phyloP scores from a whole-genome alignment of 345 rosid genomes.

The Noccaea caerulescens region DNA sequence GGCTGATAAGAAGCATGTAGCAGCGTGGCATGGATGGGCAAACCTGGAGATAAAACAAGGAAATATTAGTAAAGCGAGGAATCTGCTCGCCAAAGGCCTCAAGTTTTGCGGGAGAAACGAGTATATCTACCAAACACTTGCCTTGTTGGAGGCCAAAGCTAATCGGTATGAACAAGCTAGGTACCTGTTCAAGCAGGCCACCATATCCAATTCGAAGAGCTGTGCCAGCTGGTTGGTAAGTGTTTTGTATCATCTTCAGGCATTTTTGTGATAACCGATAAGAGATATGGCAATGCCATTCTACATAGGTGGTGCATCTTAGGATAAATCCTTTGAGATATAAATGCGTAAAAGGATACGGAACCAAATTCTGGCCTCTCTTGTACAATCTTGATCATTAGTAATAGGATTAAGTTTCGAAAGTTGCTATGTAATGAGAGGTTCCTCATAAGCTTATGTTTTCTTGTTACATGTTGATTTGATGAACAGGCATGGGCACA shows the following conservation, averaged over 20 bases:
- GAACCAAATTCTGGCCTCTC: slow-evolving; percentile 1
- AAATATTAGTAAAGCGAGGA: slow-evolving; percentile 89
- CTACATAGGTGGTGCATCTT: not conserved
- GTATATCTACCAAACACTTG: slow-evolving; percentile 89
- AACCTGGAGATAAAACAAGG: slow-evolving; percentile 91
- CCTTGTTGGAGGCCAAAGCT: slow-evolving; percentile 81
- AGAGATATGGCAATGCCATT: slow-evolving; percentile 10
- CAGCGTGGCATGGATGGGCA: slow-evolving; percentile 99
- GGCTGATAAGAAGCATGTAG: slow-evolving; percentile 86
- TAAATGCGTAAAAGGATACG: not conserved
- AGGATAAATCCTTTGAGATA: not conserved
- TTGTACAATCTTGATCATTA: slow-evolving; percentile 1
- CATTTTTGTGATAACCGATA: not conserved
- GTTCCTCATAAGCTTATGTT: slow-evolving; percentile 18
- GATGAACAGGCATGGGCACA: slow-evolving; percentile 90
- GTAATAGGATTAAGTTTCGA: not conserved
- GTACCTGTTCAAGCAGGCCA: slow-evolving; percentile 82
- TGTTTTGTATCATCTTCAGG: slow-evolving; percentile 34
- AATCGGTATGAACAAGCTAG: slow-evolving; percentile 77
- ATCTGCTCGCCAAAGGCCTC: slow-evolving; percentile 85
- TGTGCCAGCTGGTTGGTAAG: slow-evolving; percentile 99
- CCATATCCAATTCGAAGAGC: slow-evolving; percentile 85
- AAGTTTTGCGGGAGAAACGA: slow-evolving; percentile 88
- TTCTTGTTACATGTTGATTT: slow-evolving; percentile 19
- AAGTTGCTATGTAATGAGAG: not conserved